Base-by-base conservation (phyloP, 2,329 filamentous ascomycete species). In the Ceratocystis cubensis region DNA sequence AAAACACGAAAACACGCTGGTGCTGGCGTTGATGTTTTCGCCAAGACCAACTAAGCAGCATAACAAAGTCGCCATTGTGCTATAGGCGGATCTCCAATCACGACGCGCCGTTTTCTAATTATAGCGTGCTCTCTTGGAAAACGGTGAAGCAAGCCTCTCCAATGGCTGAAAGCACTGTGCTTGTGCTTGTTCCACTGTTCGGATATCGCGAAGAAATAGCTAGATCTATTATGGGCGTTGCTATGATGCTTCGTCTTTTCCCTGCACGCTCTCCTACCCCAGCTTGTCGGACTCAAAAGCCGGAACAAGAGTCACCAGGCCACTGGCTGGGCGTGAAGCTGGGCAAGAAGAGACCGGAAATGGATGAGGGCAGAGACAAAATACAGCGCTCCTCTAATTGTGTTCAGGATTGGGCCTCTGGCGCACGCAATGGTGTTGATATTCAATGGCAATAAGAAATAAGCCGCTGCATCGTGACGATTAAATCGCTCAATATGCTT, bases 401-500 rank as follows among this genome's bases (percentile, higher is more conserved):
- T 37, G 7, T 2, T 37, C 33, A 37, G 7, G 33, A 37, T 37
- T 37, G 8, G 33, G 33, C 33, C 33, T 10, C 33, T 37, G 33
- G 7, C 33, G 33, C 33, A 37, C 33, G 33, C 33, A 1, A 10
- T 37, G 5, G 33, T 37, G 8, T 20, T 25, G 48, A 53, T 53
- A 15, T 53, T 53, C 20, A 15, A 53, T 13, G 28, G 53, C 13
- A 33, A 17, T 17, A 57, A 57, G 22, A 33, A 33, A n/a, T n/a
- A 8, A n/a, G 17, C 5, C 20, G 6, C 25, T 33, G 7, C 25
- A 57, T n/a, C 53, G 15, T 25, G 15, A 20, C 33, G 25, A 57
- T 57, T 57, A 57, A 57, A 57, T 57, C 53, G 25, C 53, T 57
- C 53, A 57, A 30, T 33, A 57, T 57, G 4, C 25, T n/a, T 57